Evolutionary conservation across 2,329 filamentous ascomycete species (phyloP).

Genomic region (Tolypocladium album): DNA sequence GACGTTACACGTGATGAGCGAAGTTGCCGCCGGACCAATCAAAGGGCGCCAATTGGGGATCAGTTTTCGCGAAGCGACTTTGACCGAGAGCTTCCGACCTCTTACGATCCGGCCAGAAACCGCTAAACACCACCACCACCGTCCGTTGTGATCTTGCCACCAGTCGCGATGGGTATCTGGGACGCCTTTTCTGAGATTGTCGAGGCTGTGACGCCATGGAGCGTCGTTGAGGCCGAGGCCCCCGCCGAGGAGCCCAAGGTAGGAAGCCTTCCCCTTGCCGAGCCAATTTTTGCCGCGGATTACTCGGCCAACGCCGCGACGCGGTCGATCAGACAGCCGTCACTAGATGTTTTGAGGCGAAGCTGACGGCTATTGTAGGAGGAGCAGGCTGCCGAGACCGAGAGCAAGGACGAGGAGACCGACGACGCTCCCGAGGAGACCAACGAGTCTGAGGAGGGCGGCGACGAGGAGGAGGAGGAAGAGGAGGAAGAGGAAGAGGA

Average conservation of each 20-base stretch:
- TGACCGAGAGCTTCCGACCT: constrained; percentile 31
- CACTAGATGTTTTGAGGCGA: background rate
- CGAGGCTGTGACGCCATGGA: constrained; percentile 56
- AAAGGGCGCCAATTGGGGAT: constrained; percentile 37
- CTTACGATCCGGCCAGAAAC: constrained; percentile 23
- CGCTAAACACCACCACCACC: constrained; percentile 25
- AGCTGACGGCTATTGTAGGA: constrained; percentile 13
- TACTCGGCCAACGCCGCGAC: background rate
- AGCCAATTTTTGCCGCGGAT: background rate
- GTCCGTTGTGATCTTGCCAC: constrained; percentile 27
- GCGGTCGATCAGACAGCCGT: background rate
- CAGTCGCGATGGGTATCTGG: constrained; percentile 54
- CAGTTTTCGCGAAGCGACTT: constrained; percentile 29
- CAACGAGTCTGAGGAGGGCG: constrained; percentile 30
- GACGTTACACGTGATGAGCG: constrained; percentile 10
- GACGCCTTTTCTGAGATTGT: constrained; percentile 53
- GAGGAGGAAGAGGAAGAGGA: constrained; percentile 67
- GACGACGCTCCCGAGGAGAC: constrained; percentile 16
- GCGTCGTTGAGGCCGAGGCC: constrained; percentile 54
- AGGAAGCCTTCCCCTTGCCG: constrained; percentile 10
- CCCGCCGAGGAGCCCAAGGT: constrained; percentile 54
- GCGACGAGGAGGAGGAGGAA: constrained; percentile 49
- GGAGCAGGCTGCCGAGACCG: constrained; percentile 33
- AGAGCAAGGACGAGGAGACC: constrained; percentile 37
- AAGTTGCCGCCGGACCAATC: constrained; percentile 29